phyloP scores from a whole-genome alignment of 2,329 filamentous ascomycete species.

The Pseudogymnoascus sp. region DNA sequence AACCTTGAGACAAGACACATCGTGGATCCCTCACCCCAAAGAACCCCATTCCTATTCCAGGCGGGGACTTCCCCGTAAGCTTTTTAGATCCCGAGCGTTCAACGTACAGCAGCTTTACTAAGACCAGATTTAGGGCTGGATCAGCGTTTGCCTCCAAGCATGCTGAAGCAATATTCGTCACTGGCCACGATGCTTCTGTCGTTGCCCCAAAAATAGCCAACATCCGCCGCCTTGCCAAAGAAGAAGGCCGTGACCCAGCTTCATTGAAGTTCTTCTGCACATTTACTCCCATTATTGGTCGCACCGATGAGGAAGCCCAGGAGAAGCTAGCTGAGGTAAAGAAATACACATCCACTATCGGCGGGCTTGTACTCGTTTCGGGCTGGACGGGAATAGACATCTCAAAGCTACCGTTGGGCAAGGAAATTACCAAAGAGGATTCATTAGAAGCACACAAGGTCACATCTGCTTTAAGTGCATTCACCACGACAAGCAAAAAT shows the following conservation, averaged over 20 bases:
- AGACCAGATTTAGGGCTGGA: conserved; percentile 38
- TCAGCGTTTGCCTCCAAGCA: conserved; percentile 60
- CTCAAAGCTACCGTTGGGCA: conserved; percentile 47
- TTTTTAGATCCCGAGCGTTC: conserved; percentile 44
- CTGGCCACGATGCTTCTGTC: conserved; percentile 51
- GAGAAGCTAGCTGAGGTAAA: conserved; percentile 54
- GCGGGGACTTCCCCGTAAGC: conserved; percentile 59
- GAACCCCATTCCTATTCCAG: conserved; percentile 61
- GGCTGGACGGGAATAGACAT: conserved; percentile 66
- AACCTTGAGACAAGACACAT: conserved; percentile 55
- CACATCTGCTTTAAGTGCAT: conserved; percentile 39
- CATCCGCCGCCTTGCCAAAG: conserved; percentile 47
- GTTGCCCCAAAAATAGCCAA: conserved; percentile 54
- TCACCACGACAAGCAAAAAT: conserved; percentile 42
- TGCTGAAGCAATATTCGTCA: conserved; percentile 63
- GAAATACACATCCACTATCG: conserved; percentile 54
- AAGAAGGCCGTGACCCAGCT: conserved; percentile 46
- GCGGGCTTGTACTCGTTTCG: conserved; percentile 60
- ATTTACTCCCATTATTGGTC: conserved; percentile 56
- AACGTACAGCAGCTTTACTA: conserved; percentile 47
- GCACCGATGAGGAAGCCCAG: conserved; percentile 56
- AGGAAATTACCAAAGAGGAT: conserved; percentile 47
- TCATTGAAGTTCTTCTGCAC: conserved; percentile 61
- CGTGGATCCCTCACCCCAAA: conserved; percentile 56
- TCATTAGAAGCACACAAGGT: conserved; percentile 45